Evolutionary conservation across 176 grass and related monocot species (phyloP).

Genomic region (Lolium perenne): DNA sequence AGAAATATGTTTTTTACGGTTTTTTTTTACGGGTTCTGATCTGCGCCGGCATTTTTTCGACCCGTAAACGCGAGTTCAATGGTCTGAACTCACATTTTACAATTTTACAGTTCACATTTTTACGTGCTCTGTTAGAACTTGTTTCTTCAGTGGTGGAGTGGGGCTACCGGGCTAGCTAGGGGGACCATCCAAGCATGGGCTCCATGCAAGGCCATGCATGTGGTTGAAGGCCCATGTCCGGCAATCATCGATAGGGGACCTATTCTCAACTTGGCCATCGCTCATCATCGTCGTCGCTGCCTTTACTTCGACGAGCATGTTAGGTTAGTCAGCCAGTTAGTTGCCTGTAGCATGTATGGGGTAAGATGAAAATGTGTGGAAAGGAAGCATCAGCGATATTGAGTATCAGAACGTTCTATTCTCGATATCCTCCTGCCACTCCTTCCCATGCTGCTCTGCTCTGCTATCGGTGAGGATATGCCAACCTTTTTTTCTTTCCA

Average conservation of each 20-base stretch:
- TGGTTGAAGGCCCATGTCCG: background rate
- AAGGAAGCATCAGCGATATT: background rate
- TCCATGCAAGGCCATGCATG: background rate
- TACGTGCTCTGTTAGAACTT: too few relatives aligned
- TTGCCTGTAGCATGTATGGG: background rate
- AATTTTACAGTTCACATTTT: too few relatives aligned
- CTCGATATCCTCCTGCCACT: too few relatives aligned
- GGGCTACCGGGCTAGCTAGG: background rate
- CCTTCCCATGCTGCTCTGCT: too few relatives aligned
- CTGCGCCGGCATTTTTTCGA: too few relatives aligned
- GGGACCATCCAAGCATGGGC: background rate
- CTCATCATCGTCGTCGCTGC: background rate
- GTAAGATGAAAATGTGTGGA: background rate
- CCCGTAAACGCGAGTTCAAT: too few relatives aligned
- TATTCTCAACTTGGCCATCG: background rate
- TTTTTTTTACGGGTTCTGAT: too few relatives aligned
- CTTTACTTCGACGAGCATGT: background rate
- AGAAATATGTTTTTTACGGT: too few relatives aligned
- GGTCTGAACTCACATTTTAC: too few relatives aligned
- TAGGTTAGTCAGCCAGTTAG: background rate
- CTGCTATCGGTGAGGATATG: too few relatives aligned
- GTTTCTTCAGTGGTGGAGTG: background rate
- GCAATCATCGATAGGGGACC: background rate
- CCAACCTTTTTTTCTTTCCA: too few relatives aligned
- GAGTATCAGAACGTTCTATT: too few relatives aligned